phyloP scores from a whole-genome alignment of 2,329 filamentous ascomycete genomes.

The Helotiales sp. region DNA sequence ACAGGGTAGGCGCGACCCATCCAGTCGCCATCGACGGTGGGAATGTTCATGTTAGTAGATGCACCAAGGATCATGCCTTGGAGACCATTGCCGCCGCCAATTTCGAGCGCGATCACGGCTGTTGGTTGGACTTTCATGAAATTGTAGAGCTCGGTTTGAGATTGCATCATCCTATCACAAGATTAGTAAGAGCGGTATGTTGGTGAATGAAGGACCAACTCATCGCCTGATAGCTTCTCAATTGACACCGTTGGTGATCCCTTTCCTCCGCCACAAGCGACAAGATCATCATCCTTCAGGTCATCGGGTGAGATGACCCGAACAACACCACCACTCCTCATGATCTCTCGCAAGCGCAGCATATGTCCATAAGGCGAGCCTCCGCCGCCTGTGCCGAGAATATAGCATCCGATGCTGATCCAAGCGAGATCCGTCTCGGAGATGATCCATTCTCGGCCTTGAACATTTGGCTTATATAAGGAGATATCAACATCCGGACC shows the following conservation, averaged over 20 bases:
- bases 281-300: constrained; percentile 49
- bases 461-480: constrained; percentile 48
- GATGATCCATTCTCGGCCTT: constrained; percentile 52
- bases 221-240: constrained; percentile 59
- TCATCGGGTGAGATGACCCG: constrained; percentile 52
- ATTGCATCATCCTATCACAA: constrained; percentile 41
- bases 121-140: constrained; percentile 48
- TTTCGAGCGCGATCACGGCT: constrained; percentile 61
- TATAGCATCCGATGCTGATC: constrained; percentile 58
- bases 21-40: constrained; percentile 55
- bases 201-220: constrained; percentile 31
- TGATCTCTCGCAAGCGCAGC: constrained; percentile 50
- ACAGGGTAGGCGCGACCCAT: constrained; percentile 58
- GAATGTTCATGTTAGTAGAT: constrained; percentile 50
- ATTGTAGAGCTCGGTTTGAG: constrained; percentile 53
- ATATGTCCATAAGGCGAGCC: constrained; percentile 53
- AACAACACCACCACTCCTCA: constrained; percentile 51
- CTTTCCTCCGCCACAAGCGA: constrained; percentile 57
- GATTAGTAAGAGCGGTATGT: not conserved
- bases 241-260: constrained; percentile 61
- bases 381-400: constrained; percentile 60
- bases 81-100: constrained; percentile 64
- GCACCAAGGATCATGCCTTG: constrained; percentile 58
- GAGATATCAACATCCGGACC: constrained; percentile 37
- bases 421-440: constrained; percentile 55